Evolutionary conservation across 2,329 filamentous ascomycete species (phyloP), one percentile per base, ranked within the genome.

Genomic region (Penicillium janthinellum): DNA sequence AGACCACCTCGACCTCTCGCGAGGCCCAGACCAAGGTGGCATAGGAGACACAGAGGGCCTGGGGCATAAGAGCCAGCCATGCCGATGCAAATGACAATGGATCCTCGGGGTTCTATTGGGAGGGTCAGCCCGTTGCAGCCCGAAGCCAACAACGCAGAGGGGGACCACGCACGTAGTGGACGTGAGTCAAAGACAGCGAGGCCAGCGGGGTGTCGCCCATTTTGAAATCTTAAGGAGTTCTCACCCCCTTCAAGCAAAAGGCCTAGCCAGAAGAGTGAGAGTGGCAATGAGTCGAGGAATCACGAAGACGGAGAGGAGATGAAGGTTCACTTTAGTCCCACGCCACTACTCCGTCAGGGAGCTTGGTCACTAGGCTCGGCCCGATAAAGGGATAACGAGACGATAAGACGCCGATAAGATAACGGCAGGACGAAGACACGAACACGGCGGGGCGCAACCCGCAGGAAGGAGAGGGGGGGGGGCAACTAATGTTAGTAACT

Each of bases 171-270:
- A 96, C 93, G 83, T 98, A 98, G 81, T 95, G 91, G 68, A 98
- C 93, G 80, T 98, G 94, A 11, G 95, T 98, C 67, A 99, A 81
- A 54, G 94, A 96, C 62, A 99, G 85, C 25, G 94, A 98, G 54
- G 93, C 92, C 58, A 98, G 82, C 42, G 90, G 87, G 57, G 72
- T 69, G 57, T 79, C 75, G 37, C 66, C 67, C 67, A 72, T 74
- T 38, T 54, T 66, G 59, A 31, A 20, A 56, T 34, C 5, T 25
- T n/a, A 7, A 42, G 17, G 17, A 17, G n/a, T 41, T 28, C 37
- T 41, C 17, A 22, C 10, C 20, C 11, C 7, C 38, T 22, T 50
- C 6, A 5, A 28, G 20, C 42, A 4, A 10, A 8, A 20, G 11
- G 45, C 7, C 12, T n/a, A 14, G 51, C 47, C 28, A 20, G 38